A percentile compares a stretch with the other conserved stretches of the same genome.
These are phyloP conservation scores for Kodamaea neixiangensis DNA, from an alignment of 805 yeast species.

Conservation along the genomic window DNA sequence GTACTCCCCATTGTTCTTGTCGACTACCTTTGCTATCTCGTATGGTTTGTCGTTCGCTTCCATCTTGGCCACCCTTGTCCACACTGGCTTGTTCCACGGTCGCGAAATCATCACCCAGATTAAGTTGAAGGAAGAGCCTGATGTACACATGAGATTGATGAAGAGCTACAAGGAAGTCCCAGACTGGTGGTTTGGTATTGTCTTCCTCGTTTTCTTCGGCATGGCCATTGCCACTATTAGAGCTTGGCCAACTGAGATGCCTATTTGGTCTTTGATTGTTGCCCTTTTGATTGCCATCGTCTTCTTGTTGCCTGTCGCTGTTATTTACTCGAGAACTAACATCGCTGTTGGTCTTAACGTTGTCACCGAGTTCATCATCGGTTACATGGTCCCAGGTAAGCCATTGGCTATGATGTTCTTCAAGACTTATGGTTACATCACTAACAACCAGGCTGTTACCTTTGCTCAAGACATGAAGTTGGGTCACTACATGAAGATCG, in stretches of 20 bases:
- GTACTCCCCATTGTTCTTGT: constrained; percentile 65
- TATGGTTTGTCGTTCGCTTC: constrained; percentile 64
- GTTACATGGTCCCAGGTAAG: constrained; percentile 50
- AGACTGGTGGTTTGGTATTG: constrained; percentile 44
- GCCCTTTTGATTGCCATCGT: constrained; percentile 41
- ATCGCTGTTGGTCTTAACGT: constrained; percentile 44
- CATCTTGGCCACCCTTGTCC: constrained; percentile 59
- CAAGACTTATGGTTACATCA: constrained; percentile 50
- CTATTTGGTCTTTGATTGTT: constrained; percentile 41
- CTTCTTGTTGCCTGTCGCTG: constrained; percentile 43
- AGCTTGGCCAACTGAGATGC: constrained; percentile 45
- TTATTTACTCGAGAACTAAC: constrained; percentile 38
- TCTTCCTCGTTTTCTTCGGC: constrained; percentile 30
- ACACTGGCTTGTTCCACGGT: constrained; percentile 59
- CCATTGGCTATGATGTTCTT: constrained; percentile 51
- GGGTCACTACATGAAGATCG: constrained; percentile 46
- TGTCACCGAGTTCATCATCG: constrained; percentile 44
- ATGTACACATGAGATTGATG: constrained; percentile 60
- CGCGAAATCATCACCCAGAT: constrained; percentile 44
- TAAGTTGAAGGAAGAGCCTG: constrained; percentile 27
- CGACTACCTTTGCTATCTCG: constrained; percentile 59
- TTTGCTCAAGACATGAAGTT: constrained; percentile 50
- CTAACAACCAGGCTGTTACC: constrained; percentile 49
- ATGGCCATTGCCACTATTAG: constrained; percentile 39
- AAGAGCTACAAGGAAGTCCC: constrained; percentile 41